Conservation (phyloP, 1,139 yeast genomes). For the Debaryomycetaceae sp. region DNA sequence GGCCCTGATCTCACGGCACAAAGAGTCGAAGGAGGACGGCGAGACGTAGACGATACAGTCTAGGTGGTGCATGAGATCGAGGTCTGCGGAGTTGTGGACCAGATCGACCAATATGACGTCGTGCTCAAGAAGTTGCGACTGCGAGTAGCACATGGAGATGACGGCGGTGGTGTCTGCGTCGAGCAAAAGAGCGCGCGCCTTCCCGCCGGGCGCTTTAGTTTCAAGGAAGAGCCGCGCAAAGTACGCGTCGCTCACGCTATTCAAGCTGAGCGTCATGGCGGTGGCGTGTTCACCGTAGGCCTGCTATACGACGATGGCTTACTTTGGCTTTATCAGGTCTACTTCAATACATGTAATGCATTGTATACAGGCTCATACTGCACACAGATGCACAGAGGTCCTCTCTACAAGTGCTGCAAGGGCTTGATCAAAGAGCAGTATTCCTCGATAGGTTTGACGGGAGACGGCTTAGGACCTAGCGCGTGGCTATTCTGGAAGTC, state of each 20-base stretch:
- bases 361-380: too few relatives aligned
- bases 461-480: conserved; percentile 21
- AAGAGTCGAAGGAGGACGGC: conserved; percentile 54
- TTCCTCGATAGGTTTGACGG: conserved; percentile 20
- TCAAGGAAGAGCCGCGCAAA: conserved; percentile 22
- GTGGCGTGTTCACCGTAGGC: too few relatives aligned
- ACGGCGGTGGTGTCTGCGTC: conserved; percentile 75
- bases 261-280: conserved; percentile 26
- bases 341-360: too few relatives aligned
- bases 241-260: conserved; percentile 26
- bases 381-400: too few relatives aligned
- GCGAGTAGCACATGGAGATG: conserved; percentile 79
- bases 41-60: conserved; percentile 72
- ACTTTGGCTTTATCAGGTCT: too few relatives aligned
- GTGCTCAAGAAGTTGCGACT: conserved; percentile 68
- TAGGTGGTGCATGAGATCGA: conserved; percentile 66
- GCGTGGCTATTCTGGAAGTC: conserved; percentile 15
- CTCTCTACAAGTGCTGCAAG: too few relatives aligned
- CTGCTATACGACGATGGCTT: too few relatives aligned
- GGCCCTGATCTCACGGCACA: conserved; percentile 54
- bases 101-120: conserved; percentile 75
- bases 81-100: conserved; percentile 51
- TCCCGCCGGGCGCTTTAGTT: conserved; percentile 4
- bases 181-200: conserved; percentile 62
- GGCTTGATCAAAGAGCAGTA: conserved; percentile 14